Conservation (phyloP, 2,329 filamentous ascomycete genomes). For the Phyllosticta citribraziliensis region DNA sequence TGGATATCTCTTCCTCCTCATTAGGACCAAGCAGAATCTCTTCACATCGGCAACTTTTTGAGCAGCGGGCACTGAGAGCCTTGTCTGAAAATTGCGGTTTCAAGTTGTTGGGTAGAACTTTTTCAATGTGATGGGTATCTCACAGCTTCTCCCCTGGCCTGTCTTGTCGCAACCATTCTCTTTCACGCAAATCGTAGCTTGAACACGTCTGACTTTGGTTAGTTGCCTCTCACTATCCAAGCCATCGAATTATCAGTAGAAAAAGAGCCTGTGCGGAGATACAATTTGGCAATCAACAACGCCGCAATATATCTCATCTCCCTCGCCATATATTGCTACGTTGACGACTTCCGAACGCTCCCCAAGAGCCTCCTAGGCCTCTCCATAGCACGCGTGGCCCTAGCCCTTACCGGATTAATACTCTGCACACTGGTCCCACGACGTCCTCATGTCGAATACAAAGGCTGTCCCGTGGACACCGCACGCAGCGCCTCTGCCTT, state of each 20-base stretch:
- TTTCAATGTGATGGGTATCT: too few species aligned
- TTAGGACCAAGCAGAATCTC: too few species aligned
- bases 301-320: conserved; percentile 3
- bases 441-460: neutral
- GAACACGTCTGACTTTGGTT: neutral
- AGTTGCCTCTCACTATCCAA: conserved; percentile 8
- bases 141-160: neutral
- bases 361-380: neutral
- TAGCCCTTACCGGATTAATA: conserved; percentile 4
- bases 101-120: too few species aligned
- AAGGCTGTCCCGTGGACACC: conserved; percentile 43
- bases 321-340: conserved; percentile 2
- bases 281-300: conserved; percentile 6
- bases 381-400: neutral
- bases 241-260: conserved; percentile 5
- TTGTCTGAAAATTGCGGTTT: too few species aligned
- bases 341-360: conserved; percentile 1
- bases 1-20: too few species aligned
- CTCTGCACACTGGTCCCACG: conserved; percentile 3
- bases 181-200: neutral
- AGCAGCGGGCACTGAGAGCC: too few species aligned
- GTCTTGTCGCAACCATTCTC: neutral
- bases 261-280: conserved; percentile 8
- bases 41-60: too few species aligned
- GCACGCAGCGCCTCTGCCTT: conserved; percentile 53